Conservation (phyloP, 331 rosid species). For the Quercus tomentella region DNA sequence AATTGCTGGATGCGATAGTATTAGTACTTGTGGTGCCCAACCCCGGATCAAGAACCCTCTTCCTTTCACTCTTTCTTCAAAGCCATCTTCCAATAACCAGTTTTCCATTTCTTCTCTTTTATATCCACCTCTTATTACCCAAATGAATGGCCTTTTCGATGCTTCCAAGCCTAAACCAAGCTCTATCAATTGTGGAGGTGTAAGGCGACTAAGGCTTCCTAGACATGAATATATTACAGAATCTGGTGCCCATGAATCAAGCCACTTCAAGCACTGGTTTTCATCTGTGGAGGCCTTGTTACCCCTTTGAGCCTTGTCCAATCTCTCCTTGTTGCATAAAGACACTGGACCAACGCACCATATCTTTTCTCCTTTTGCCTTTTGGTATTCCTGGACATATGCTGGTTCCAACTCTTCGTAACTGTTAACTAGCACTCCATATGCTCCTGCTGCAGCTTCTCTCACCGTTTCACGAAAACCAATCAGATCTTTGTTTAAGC, state of each 20-base stretch:
- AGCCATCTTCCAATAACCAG: constrained; percentile 22
- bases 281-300: constrained; percentile 19
- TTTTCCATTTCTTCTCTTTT: constrained; percentile 24
- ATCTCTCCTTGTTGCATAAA: neutral
- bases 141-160: constrained; percentile 25
- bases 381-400: neutral
- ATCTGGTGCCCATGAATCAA: constrained; percentile 25
- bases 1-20: constrained; percentile 37
- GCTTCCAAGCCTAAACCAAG: constrained; percentile 33
- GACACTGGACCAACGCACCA: neutral
- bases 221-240: constrained; percentile 19
- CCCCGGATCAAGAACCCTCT: constrained; percentile 31
- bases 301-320: constrained; percentile 20
- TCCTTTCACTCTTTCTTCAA: constrained; percentile 31
- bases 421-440: neutral
- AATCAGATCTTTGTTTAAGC: neutral
- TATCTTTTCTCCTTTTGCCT: neutral
- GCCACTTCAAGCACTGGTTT: constrained; percentile 33
- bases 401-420: neutral
- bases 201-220: constrained; percentile 21
- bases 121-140: constrained; percentile 18
- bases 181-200: constrained; percentile 18
- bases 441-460: neutral
- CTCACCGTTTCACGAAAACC: neutral
- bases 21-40: constrained; percentile 48